A percentile compares a stretch with the other conserved stretches of the same genome.
phyloP scores from a whole-genome alignment of 164 flowering plant genomes.

The Cinnamomum micranthum region DNA sequence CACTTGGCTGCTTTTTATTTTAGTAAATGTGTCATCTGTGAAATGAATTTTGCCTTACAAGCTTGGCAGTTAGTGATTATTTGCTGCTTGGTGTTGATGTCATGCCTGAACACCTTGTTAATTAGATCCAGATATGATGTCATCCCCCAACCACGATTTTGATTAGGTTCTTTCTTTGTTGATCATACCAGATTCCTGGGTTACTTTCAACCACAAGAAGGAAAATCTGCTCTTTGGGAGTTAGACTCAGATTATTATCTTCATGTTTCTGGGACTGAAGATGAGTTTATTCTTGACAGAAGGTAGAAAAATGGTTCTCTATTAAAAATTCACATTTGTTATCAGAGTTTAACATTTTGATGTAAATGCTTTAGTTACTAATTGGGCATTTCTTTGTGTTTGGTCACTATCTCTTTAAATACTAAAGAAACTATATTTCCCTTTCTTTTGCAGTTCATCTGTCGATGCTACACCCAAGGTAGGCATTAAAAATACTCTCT shows the following conservation, averaged over 20 bases:
- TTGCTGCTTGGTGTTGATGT: not conserved
- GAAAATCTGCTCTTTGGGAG: conserved; percentile 97
- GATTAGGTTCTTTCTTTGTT: conserved; percentile 6
- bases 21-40: not conserved
- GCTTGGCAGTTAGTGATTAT: not conserved
- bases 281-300: conserved; percentile 48
- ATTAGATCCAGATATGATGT: not conserved
- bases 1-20: too few relatives aligned
- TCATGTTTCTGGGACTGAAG: conserved; percentile 86
- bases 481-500: conserved; percentile 31
- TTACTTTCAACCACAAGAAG: conserved; percentile 92
- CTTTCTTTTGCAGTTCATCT: conserved; percentile 36
- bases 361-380: not conserved
- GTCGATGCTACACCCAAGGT: conserved; percentile 26
- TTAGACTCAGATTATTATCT: conserved; percentile 97
- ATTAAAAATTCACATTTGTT: too few relatives aligned
- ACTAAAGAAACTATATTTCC: not conserved
- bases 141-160: not conserved
- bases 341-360: too few relatives aligned
- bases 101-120: not conserved
- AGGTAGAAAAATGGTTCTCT: conserved; percentile 30
- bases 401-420: not conserved
- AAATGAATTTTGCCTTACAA: not conserved
- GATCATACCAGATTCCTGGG: conserved; percentile 75
- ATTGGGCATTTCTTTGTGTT: not conserved